Evolutionary conservation across 1,139 yeast species (phyloP).

Genomic region (Saccharomyces hybrid): DNA sequence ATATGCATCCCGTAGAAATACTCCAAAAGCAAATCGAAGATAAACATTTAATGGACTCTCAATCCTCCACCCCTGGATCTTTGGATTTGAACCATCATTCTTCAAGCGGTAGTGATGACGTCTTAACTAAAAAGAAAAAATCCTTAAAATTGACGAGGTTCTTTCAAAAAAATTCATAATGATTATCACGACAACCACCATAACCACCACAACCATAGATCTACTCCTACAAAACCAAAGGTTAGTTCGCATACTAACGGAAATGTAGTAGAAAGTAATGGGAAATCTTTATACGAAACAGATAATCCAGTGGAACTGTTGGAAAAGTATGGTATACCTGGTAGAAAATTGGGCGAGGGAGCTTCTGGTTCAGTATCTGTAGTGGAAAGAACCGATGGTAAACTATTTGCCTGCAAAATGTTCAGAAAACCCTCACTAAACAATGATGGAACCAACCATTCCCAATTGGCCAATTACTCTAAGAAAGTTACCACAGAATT

Average conservation of each 20-base stretch:
- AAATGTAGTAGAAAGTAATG: background rate
- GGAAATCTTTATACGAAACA: conserved; percentile 32
- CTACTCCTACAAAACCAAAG: background rate
- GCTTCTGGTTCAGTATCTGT: conserved; percentile 71
- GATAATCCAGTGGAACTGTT: conserved; percentile 35
- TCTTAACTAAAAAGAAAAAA: conserved; percentile 18
- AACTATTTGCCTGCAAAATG: conserved; percentile 61
- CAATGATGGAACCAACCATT: conserved; percentile 6
- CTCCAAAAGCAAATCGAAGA: conserved; percentile 23
- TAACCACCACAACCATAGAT: background rate
- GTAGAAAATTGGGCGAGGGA: conserved; percentile 59
- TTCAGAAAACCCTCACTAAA: conserved; percentile 38
- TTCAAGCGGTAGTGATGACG: conserved; percentile 3
- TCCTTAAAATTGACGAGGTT: conserved; percentile 32
- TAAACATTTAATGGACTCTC: conserved; percentile 9
- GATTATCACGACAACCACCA: conserved; percentile 4
- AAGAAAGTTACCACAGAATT: conserved; percentile 61
- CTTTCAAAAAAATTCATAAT: conserved; percentile 30
- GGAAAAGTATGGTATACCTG: conserved; percentile 55
- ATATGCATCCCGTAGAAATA: conserved; percentile 25
- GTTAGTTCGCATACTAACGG: background rate
- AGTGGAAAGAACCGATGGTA: conserved; percentile 44
- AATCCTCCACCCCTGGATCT: conserved; percentile 5
- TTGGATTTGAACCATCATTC: background rate
- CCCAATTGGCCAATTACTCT: conserved; percentile 44